phyloP scores from a whole-genome alignment of 2,329 filamentous ascomycete species.

The Spiromastix sp. region DNA sequence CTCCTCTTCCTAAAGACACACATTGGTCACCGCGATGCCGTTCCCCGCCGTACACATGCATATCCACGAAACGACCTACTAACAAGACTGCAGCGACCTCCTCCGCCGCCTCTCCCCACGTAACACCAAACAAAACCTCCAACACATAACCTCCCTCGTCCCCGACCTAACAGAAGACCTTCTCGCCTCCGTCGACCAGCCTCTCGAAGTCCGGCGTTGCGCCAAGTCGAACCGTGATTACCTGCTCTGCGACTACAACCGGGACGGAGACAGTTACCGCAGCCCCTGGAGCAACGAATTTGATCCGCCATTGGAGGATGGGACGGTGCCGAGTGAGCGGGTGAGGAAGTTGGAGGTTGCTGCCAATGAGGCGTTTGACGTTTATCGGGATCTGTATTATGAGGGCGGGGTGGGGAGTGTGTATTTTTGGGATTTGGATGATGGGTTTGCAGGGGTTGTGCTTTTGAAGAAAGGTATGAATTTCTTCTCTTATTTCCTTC shows the following conservation, averaged over 20 bases:
- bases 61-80: constrained; percentile 9
- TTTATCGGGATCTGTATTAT: constrained; percentile 87
- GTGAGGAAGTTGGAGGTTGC: constrained; percentile 88
- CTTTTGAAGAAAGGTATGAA: constrained; percentile 80
- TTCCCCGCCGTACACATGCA: no score
- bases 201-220: constrained; percentile 76
- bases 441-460: constrained; percentile 94
- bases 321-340: constrained; percentile 78
- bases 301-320: constrained; percentile 80
- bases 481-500: background rate
- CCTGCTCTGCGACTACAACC: constrained; percentile 98
- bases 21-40: no score
- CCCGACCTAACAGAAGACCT: constrained; percentile 95
- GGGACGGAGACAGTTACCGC: constrained; percentile 93
- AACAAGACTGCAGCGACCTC: constrained; percentile 60
- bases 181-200: constrained; percentile 93
- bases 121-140: constrained; percentile 78
- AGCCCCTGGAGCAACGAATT: constrained; percentile 99
- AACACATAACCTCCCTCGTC: constrained; percentile 75
- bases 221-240: constrained; percentile 86
- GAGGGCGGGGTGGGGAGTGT: constrained; percentile 93
- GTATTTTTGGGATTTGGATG: constrained; percentile 97
- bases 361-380: constrained; percentile 92
- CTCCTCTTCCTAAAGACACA: background rate
- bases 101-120: constrained; percentile 95